These are phyloP conservation scores for Eimeria tenella DNA, from an alignment of 169 alveolate genomes.

Conservation along the genomic window DNA sequence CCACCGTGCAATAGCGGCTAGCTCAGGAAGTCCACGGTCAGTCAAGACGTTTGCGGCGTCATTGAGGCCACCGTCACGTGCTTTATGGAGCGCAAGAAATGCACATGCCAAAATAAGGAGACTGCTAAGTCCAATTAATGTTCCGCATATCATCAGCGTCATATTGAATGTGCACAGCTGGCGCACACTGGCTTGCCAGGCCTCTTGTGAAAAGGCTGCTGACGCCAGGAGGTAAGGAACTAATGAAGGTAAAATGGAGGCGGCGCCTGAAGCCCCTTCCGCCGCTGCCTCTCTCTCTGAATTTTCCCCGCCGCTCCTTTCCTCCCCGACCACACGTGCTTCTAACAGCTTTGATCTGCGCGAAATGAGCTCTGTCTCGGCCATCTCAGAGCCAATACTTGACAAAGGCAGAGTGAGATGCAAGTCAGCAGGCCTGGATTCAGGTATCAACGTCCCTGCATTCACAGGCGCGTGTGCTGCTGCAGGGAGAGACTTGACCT, in stretches of 20 bases:
- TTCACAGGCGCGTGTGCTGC: slow-evolving; percentile 42
- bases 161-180: slow-evolving; percentile 64
- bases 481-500: slow-evolving; percentile 49
- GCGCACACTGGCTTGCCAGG: slow-evolving; percentile 62
- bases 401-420: slow-evolving; percentile 7
- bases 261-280: slow-evolving; percentile 17
- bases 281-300: background rate
- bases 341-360: background rate
- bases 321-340: background rate
- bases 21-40: slow-evolving; percentile 18
- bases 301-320: background rate
- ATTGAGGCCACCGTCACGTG: background rate
- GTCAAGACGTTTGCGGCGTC: background rate
- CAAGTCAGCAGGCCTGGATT: background rate
- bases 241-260: slow-evolving; percentile 43
- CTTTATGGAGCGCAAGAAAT: background rate
- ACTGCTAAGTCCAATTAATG: slow-evolving; percentile 26
- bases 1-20: slow-evolving; percentile 48
- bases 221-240: slow-evolving; percentile 50
- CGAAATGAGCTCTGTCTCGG: slow-evolving; percentile 40
- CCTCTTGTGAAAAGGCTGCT: slow-evolving; percentile 44
- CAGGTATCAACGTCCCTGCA: background rate
- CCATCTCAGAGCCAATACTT: slow-evolving; percentile 4
- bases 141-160: slow-evolving; percentile 55
- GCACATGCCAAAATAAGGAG: slow-evolving; percentile 30